Base-by-base conservation (phyloP, 352 stramenopile species). In the Globisporangium nunn region DNA sequence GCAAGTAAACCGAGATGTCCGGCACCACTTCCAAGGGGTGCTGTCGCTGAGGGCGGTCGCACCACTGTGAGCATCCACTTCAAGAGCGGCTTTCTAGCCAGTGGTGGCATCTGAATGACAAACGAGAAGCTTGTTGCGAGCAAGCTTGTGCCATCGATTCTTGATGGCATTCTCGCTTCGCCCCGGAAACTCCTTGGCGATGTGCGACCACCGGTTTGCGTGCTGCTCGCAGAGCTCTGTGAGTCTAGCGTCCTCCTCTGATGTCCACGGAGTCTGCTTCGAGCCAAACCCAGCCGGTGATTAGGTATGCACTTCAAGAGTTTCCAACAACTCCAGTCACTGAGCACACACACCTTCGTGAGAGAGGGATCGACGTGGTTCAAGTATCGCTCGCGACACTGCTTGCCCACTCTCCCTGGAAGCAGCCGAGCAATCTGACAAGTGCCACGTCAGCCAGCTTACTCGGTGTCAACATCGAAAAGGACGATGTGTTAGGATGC, bases 361-460 rank as follows among this genome's bases (percentile, higher is more conserved):
- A 88, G 70, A 0, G 66, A 64, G 2, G 71, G 68, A 18, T 88
- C 67, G 18, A 88, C 50, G 11, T 87, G 71, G 49, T 92, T 89
- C 39, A 77, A 15, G 49, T 80, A 92, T 23, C 81, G 73, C 49
- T 92, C 81, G 11, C 81, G 79, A 31, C 81, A 91, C 50, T 91
- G 81, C 31, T 85, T 91, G 15, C 75, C 78, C 6, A 85, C 39
- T 6, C 81, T 64, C 1, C 79, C 77, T 14, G 77, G 75, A 46
- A 91, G 68, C n/a, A 67, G 70, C 0, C 44, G 45, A 17, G 77
- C 78, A 52, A 91, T 74, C 81, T 91, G 59, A 17, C 37, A 4
- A 30, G 18, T 0, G 10, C 2, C 43, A 4, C 43, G n/a, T 48
- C n/a, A 29, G 43, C 29, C 18, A 29, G 17, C 15, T 15, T 6